A percentile compares a stretch with the other conserved stretches of the same genome.
phyloP scores from a whole-genome alignment of 2,329 filamentous ascomycete species.

The Hymenoscyphus salicellus region DNA sequence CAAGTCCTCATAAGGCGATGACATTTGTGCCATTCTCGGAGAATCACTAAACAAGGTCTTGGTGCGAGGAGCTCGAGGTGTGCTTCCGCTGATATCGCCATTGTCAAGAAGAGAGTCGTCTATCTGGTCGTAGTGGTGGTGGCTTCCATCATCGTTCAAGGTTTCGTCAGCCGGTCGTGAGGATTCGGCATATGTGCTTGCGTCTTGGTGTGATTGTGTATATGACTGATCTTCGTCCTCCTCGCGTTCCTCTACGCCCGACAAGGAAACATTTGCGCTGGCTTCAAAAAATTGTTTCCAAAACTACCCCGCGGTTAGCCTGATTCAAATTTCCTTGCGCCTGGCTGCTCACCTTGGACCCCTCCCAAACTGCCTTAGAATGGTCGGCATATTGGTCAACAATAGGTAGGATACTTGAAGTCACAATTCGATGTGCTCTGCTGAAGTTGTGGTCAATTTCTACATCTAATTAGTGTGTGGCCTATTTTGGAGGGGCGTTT shows the following conservation, averaged over 20 bases:
- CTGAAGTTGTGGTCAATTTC: conserved; percentile 99
- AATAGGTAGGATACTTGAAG: conserved; percentile 84
- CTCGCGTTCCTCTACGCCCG: conserved; percentile 82
- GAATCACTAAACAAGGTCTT: conserved; percentile 44
- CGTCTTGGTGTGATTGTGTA: conserved; percentile 33
- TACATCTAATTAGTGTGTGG: conserved; percentile 38
- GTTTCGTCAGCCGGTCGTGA: conserved; percentile 39
- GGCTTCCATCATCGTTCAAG: conserved; percentile 29
- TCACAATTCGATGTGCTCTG: conserved; percentile 93
- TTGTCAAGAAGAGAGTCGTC: conserved; percentile 69
- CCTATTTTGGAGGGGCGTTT: not conserved
- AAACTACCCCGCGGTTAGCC: conserved; percentile 58
- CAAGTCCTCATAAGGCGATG: conserved; percentile 74
- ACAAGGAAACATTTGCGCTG: conserved; percentile 93
- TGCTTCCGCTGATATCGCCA: conserved; percentile 62
- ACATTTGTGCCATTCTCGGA: conserved; percentile 60
- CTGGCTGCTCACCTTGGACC: conserved; percentile 68
- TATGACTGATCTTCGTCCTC: conserved; percentile 51
- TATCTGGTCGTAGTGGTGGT: conserved; percentile 33
- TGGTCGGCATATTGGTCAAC: conserved; percentile 95
- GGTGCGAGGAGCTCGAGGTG: conserved; percentile 57
- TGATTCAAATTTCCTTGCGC: not conserved
- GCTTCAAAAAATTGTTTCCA: conserved; percentile 99
- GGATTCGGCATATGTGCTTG: conserved; percentile 35
- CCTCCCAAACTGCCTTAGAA: conserved; percentile 92